Evolutionary conservation across 2,329 filamentous ascomycete genomes (phyloP).

Genomic region (Trichoderma endophyticum): DNA sequence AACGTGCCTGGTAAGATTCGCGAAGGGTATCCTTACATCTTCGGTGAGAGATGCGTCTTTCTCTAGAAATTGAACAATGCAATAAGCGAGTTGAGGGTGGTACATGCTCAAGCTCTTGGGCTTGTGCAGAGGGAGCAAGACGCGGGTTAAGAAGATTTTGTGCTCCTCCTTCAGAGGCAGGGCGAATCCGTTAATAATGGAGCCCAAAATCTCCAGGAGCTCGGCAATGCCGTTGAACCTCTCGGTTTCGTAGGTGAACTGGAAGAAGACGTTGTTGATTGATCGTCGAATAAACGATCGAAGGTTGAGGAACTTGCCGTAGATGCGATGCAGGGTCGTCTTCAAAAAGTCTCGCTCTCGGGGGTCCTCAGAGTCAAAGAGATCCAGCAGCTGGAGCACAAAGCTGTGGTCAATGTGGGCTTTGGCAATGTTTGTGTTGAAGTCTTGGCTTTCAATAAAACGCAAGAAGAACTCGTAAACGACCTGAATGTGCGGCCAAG

Average conservation of each 20-base stretch:
- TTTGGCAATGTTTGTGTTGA: constrained; percentile 99
- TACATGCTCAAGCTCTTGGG: constrained; percentile 99
- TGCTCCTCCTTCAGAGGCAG: constrained; percentile 97
- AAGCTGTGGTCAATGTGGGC: constrained; percentile 98
- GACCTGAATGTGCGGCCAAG: constrained; percentile 98
- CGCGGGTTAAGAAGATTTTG: constrained; percentile 93
- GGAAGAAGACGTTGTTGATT: constrained; percentile 99
- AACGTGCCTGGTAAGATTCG: neutral
- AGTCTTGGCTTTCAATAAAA: constrained; percentile 99
- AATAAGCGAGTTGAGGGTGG: constrained; percentile 95
- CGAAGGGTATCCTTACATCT: constrained; percentile 60
- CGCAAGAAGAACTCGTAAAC: constrained; percentile 99
- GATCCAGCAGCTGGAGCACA: constrained; percentile 90
- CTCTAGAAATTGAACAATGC: constrained; percentile 97
- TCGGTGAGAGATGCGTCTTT: constrained; percentile 96
- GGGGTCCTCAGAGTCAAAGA: constrained; percentile 97
- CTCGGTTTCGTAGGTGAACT: constrained; percentile 98
- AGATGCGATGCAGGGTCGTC: constrained; percentile 95
- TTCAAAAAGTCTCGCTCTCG: constrained; percentile 96
- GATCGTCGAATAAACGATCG: constrained; percentile 95
- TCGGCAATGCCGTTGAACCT: constrained; percentile 98
- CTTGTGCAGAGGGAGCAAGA: constrained; percentile 92
- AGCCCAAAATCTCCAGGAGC: constrained; percentile 91
- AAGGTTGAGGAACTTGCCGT: constrained; percentile 97
- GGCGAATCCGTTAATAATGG: constrained; percentile 98